Evolutionary conservation across 352 stramenopile species (phyloP), one percentile per base, ranked within the genome.

Genomic region (Phytophthora pseudosyringae): DNA sequence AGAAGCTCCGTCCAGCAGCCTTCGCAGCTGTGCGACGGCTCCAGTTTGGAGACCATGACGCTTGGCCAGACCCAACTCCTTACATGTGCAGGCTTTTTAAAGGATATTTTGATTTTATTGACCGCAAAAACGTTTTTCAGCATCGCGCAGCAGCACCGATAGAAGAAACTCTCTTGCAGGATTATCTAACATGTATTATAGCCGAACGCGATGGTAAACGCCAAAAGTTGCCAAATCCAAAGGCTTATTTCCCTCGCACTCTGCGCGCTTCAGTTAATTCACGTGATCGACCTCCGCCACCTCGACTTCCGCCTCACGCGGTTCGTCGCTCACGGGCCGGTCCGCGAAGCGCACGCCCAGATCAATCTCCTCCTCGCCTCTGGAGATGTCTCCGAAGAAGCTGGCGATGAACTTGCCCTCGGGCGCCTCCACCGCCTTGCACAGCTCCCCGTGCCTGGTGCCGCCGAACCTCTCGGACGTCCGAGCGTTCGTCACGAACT

Each of bases 1-100:
- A 86, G 73, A 1, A 89, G 66, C 16, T 63, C 51, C 39, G 52
- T 67, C 83, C 83, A 91, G 10, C 57, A 69, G 21, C 52, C 36
- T 21, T 62, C 59, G 46, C 58, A 64, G 4, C 45, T 13, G 13
- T 28, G 8, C 11, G 41, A 39, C 32, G 32, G 7, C 15, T 59
- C 32, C 62, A 60, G 65, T 60, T 69, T 32, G 3, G 25, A 21
- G n/a, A 18, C 39, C 28, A n/a, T 38, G 45, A 53, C 60, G 36
- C 44, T 68, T 57, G 41, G 31, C n/a, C 12, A 25, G 47, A 31
- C 32, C 47, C 21, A 44, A 31, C 31, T 48, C 38, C 11, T 6
- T 44, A 44, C 38, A 21, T 21, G 21, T 21, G 1, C 21, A 21
- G 21, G 21, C 21, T 21, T 21, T 21, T 21, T 21, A 21, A 21